phyloP scores from a whole-genome alignment of 352 stramenopile genomes.

The Pythium oligandrum region DNA sequence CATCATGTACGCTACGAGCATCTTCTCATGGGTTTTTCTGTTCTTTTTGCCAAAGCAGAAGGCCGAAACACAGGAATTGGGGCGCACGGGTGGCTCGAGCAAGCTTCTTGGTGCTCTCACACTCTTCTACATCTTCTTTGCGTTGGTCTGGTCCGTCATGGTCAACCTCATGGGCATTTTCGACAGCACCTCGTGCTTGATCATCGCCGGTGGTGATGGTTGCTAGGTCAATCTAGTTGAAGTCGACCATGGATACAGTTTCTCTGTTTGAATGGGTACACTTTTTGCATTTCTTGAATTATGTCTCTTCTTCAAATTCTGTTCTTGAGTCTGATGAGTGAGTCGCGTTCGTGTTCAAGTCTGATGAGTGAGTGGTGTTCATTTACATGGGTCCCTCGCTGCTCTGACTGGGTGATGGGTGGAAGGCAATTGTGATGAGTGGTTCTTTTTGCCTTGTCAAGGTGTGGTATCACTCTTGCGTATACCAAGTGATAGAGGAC shows the following conservation, averaged over 20 bases:
- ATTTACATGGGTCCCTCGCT: neutral
- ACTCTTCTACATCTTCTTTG: slow-evolving; percentile 13
- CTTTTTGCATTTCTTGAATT: no score
- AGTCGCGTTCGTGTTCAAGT: neutral
- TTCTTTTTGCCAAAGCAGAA: slow-evolving; percentile 20
- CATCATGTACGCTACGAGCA: slow-evolving; percentile 16
- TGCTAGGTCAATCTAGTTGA: neutral
- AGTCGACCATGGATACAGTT: no score
- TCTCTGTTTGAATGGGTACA: no score
- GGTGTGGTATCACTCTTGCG: no score
- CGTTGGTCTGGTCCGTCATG: slow-evolving; percentile 8
- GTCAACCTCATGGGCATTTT: slow-evolving; percentile 15
- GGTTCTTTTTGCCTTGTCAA: no score
- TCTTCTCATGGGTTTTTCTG: slow-evolving; percentile 10
- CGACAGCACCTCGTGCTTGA: slow-evolving; percentile 1
- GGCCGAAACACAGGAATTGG: slow-evolving; percentile 16
- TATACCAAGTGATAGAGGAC: neutral
- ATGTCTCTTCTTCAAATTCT: neutral
- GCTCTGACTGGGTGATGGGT: neutral
- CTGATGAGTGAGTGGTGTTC: neutral
- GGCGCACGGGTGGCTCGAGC: slow-evolving; percentile 14
- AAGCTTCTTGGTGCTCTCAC: slow-evolving; percentile 12
- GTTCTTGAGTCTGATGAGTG: neutral
- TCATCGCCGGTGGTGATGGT: neutral
- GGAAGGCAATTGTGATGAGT: neutral